A percentile compares a stretch with the other conserved stretches of the same genome.
Evolutionary conservation across 2,329 filamentous ascomycete genomes (phyloP).

Genomic region (Zymoseptoria passerinii): DNA sequence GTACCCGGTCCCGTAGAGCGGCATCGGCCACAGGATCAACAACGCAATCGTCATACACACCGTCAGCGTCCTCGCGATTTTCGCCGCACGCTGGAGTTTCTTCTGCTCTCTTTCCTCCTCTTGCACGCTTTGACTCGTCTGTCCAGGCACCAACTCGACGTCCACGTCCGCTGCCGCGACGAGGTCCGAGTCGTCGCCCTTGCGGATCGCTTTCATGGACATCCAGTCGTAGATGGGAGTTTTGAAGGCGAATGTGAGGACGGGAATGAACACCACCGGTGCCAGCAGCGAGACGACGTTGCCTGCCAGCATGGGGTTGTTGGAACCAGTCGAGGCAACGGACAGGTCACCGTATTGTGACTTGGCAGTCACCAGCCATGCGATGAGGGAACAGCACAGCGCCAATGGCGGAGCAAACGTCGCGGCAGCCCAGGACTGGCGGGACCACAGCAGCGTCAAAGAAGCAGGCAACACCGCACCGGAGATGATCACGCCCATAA

Average conservation of each 20-base stretch:
- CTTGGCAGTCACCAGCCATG: constrained; percentile 70
- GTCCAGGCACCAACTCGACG: constrained; percentile 54
- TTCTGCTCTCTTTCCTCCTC: constrained; percentile 37
- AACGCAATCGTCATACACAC: constrained; percentile 60
- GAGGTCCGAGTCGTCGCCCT: constrained; percentile 68
- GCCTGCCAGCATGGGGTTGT: constrained; percentile 79
- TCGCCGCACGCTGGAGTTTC: constrained; percentile 36
- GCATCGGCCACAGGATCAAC: constrained; percentile 83
- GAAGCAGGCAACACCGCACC: constrained; percentile 68
- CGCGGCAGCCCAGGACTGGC: constrained; percentile 69
- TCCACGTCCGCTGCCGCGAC: constrained; percentile 56
- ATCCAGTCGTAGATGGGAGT: constrained; percentile 76
- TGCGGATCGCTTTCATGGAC: constrained; percentile 71
- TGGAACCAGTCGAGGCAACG: constrained; percentile 71
- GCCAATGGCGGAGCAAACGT: constrained; percentile 62
- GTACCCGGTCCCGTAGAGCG: constrained; percentile 76
- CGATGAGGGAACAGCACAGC: constrained; percentile 58
- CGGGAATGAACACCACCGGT: constrained; percentile 63
- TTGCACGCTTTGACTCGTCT: constrained; percentile 29
- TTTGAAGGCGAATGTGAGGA: constrained; percentile 65
- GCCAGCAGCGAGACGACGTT: constrained; percentile 77
- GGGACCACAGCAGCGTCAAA: constrained; percentile 70
- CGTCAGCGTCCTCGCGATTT: constrained; percentile 50
- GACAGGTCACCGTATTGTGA: constrained; percentile 59
- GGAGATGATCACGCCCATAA: constrained; percentile 89